These are phyloP conservation scores for Annona squamosa DNA, from an alignment of 164 flowering plant species.

Conservation along the genomic window DNA sequence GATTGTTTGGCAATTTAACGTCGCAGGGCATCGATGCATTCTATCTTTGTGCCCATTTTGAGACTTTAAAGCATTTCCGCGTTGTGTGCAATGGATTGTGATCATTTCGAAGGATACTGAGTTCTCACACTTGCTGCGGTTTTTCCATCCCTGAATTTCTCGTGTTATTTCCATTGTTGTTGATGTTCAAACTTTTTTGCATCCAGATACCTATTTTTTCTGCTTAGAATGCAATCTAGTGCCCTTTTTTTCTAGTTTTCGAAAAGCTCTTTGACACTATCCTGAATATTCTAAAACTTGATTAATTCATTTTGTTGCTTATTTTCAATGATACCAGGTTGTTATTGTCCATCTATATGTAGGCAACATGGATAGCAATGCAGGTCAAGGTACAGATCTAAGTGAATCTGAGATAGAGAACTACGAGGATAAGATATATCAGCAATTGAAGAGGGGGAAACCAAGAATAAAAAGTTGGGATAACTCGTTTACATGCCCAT, in stretches of 20 bases:
- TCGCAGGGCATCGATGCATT: too few relatives aligned
- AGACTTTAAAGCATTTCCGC: too few relatives aligned
- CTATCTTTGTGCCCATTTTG: too few relatives aligned
- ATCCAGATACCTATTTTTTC: neutral
- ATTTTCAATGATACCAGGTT: neutral
- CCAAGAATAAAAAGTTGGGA: slow-evolving; percentile 35
- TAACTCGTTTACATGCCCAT: slow-evolving; percentile 56
- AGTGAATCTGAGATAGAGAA: slow-evolving; percentile 75
- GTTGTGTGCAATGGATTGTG: too few relatives aligned
- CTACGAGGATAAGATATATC: slow-evolving; percentile 39
- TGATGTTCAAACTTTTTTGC: neutral
- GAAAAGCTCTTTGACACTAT: neutral
- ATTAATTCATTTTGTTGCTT: neutral
- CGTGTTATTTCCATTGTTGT: neutral
- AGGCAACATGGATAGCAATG: slow-evolving; percentile 27
- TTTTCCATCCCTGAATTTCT: neutral
- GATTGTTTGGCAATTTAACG: too few relatives aligned
- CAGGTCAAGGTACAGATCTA: slow-evolving; percentile 59
- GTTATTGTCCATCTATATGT: neutral
- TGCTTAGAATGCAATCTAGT: neutral
- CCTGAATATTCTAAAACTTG: neutral
- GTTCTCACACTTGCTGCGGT: too few relatives aligned
- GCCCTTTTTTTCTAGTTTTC: neutral
- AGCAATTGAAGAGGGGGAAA: slow-evolving; percentile 50
- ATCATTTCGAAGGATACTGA: too few relatives aligned